Evolutionary conservation across 768 basidiomycete genomes (phyloP), one percentile per base, ranked within the genome.

Genomic region (Tulasnella sp.): DNA sequence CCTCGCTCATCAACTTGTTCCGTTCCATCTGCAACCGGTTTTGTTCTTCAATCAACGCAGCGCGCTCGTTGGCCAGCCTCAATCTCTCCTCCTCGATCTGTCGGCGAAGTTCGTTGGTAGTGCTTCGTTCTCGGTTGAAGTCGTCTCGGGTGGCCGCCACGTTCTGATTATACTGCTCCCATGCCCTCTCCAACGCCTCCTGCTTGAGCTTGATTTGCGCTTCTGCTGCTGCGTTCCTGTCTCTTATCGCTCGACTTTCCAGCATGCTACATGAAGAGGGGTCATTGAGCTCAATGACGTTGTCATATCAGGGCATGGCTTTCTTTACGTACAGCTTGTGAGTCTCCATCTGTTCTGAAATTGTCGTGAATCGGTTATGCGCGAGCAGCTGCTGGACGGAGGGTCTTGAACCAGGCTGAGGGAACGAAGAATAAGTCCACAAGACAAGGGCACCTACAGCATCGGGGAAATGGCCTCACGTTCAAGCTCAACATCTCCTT

Each of bases 401-500:
- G 1, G 88, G 89, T 41, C 89, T 80, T 85, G 88, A 87, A 1
- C 87, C 86, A 3, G 89, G 89, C 88, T 91, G 9, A 59, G 43
- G 32, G 41, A n/a, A n/a, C n/a, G n/a, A n/a, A n/a, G n/a, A 42
- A 27, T 53, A 23, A 21, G 30, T 61, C 43, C 63, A 64, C 38
- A 29, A 24, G 17, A 23, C 21, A 2, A 24, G 29, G 34, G n/a
- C 42, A 0, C 4, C 5, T 23, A 44, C 11, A 15, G 17, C 30
- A 32, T 32, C 10, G 1, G 13, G 27, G 4, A 43, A 17, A 65
- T 70, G 9, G 29, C 68, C 78, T 65, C 67, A 91, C 90, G 66
- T 90, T 90, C 13, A 90, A 74, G 69, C 83, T 88, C 15, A 93
- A 70, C 91, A 95, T 93, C 0, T 86, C 78, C 68, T 86, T 90